Base-by-base conservation (phyloP, 2,329 filamentous ascomycete genomes). In the Aspergillus clavatus region DNA sequence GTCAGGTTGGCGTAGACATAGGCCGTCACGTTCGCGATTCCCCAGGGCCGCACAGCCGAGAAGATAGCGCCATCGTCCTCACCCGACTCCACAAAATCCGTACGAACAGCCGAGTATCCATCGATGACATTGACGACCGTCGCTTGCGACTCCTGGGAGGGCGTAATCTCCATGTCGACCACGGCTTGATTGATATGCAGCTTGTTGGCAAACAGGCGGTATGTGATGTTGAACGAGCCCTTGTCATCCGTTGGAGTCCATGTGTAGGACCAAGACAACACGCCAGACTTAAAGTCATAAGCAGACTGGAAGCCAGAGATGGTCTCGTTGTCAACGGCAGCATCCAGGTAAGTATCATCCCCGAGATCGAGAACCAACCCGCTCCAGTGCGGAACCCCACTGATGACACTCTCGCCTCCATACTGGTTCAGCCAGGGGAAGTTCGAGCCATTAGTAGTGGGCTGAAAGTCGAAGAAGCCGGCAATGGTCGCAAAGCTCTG, bases 371-470 rank as follows among this genome's bases (percentile, higher is more conserved):
- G 70, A 27, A 82, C 62, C 28, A 86, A 66, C 1, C 78, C 80
- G 21, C 75, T 74, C 75, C 82, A 85, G 59, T 87, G 84, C 5
- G 85, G 85, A 12, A 89, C 75, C 19, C 85, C 85, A 41, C 78
- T 79, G 50, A 87, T 84, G 40, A 85, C 82, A 54, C 79, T 84
- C 56, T 89, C 84, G 46, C 79, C 78, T 5, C 83, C 83, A 64
- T 85, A 84, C 53, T 87, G 79, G 45, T 79, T 74, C 35, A 88
- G 62, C 83, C 84, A 87, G 0, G 74, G 74, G 53, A 83, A 86
- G 54, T 87, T 87, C 5, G 77, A 77, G 0, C 76, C 74, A 36
- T 79, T 81, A 0, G 76, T 79, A 23, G 71, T 75, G 2, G 74
- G 71, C 58, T 86, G 80, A 3, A 71, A 71, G 50, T 85, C 75